phyloP scores from a whole-genome alignment of 106 monocot genomes.

The Platanthera guangdongensis region DNA sequence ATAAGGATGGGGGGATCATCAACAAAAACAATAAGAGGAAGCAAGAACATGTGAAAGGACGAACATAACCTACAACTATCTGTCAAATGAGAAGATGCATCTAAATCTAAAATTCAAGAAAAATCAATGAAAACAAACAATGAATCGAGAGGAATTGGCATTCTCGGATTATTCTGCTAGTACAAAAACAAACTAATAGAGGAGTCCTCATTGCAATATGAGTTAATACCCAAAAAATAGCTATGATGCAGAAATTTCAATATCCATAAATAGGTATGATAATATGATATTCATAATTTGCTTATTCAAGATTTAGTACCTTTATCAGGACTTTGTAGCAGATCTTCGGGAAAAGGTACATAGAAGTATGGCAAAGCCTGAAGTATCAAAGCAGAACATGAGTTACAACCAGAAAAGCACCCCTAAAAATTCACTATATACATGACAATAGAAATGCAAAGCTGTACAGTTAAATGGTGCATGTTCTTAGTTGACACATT shows the following conservation, averaged over 20 bases:
- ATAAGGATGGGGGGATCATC: too few relatives aligned
- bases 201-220: not conserved
- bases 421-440: not conserved
- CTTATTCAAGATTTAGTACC: conserved; percentile 27
- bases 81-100: too few relatives aligned
- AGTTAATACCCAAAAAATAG: not conserved
- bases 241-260: not conserved
- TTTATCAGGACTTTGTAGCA: conserved; percentile 34
- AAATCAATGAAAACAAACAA: too few relatives aligned
- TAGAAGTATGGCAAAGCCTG: conserved; percentile 95
- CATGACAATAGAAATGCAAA: not conserved
- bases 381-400: conserved; percentile 18
- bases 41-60: too few relatives aligned
- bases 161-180: not conserved
- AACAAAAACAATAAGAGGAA: too few relatives aligned
- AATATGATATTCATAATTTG: not conserved
- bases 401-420: not conserved
- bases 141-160: too few relatives aligned
- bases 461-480: not conserved
- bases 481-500: not conserved
- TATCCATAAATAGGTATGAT: not conserved
- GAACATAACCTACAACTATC: too few relatives aligned
- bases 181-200: not conserved
- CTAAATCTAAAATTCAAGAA: too few relatives aligned
- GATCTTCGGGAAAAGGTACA: conserved; percentile 48